Base-by-base conservation (phyloP, 169 alveolate species). In the Blepharisma undulans region DNA sequence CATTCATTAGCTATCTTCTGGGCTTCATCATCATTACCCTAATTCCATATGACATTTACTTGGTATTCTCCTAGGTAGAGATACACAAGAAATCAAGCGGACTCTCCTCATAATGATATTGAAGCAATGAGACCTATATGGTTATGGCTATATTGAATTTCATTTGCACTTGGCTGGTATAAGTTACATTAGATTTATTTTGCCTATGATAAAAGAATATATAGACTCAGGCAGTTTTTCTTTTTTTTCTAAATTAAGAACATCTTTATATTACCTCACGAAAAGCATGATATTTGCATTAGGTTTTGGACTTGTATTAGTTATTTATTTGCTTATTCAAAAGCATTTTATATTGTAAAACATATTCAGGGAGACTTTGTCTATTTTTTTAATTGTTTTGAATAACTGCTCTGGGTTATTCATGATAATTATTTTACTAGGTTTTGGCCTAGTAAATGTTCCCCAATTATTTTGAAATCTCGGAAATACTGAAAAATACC, bases 381-480 rank as follows among this genome's bases (percentile, higher is more conserved):
- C 92, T 19, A 88, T 48, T 19, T 74, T 76, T 48, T 74, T 88
- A 1, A 36, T 88, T 3, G 87, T 76, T 30, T 30, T 76, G 29
- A 76, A 76, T 88, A 91, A 91, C 79, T 80, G 89, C 66, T 84
- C 94, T 87, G 96, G 96, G 25, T 66, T 90, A 8, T 36, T 94
- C 27, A 71, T 94, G 88, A 93, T 94, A 22, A 92, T 93, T 72
- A 34, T 94, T 29, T 59, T 94, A 29, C 48, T 94, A 80, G 96
- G 96, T 2, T 89, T 92, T 84, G 96, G 96, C 16, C 30, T 94
- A n/a, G 94, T 94, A 10, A 94, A 94, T 16, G 91, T 94, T 48
- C 96, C 96, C 7, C 2, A 88, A 10, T 4, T 19, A 25, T 76
- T 88, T 33, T 88, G 92, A 88, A 36, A 88, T 0, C 8, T 29